Evolutionary conservation across 495 filamentous ascomycete genomes (phyloP), one percentile per base, ranked within the genome.

Genomic region (Coniosporium apollinis): DNA sequence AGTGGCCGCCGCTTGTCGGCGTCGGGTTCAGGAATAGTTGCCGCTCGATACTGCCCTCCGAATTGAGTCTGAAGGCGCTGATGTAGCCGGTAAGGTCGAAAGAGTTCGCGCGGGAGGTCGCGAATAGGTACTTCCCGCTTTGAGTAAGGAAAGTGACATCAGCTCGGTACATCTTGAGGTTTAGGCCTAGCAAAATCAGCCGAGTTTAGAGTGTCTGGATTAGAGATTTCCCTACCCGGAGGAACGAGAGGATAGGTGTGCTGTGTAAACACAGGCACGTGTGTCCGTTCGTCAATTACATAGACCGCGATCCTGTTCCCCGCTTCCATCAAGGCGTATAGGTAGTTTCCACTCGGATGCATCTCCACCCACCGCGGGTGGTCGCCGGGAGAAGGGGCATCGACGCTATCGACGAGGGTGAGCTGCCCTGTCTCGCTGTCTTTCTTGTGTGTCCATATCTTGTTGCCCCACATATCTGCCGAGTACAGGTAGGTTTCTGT

Each of bases 281-380:
- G 78, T 5, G 74, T 81, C 30, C 62, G 58, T 48, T 74, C 68
- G 55, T 85, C 78, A 54, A 86, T 75, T 42, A 81, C 69, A 53
- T 89, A 89, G 39, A 80, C 76, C 45, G 66, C 79, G 35, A 89
- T 54, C 34, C 72, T 66, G 57, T 89, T 89, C 37, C 80, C 81
- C 14, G 76, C 75, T 57, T 89, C 82, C 79, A 85, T 89, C 36
- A 89, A 65, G 9, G 68, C 80, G 54, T 86, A 89, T 22, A 89
- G 57, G 56, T 84, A 82, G 42, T 74, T 69, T 33, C 77, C 79
- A 22, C 65, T 67, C 3, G 73, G 73, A 55, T 83, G 76, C 51
- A 86, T 76, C 44, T 76, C 80, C 15, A 85, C 77, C 82, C 82
- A 89, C 43, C 82, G 71, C 5, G 82, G 82, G 50, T 85, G 82